Percentiles rank a stretch among this genome's conserved stretches.
These are phyloP conservation scores for Filobasidium wieringae DNA, from an alignment of 768 basidiomycete species.

Conservation along the genomic window DNA sequence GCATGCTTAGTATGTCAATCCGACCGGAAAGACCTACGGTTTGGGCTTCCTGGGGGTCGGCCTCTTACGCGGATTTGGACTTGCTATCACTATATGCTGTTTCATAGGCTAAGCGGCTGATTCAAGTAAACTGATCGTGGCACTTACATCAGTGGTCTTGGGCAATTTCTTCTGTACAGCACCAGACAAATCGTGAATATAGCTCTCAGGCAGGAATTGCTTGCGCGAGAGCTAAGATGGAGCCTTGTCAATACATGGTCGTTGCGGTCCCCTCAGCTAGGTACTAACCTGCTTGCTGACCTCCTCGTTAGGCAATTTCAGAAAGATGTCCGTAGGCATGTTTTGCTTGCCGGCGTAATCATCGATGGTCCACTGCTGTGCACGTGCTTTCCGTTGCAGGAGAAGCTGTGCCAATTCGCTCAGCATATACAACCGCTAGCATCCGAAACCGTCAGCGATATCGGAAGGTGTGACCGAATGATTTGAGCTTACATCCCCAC, in stretches of 20 bases:
- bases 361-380: slow-evolving; percentile 60
- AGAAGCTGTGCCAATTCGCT: slow-evolving; percentile 82
- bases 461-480: background rate
- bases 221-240: background rate
- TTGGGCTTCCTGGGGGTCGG: background rate
- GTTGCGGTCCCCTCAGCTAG: background rate
- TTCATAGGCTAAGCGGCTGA: too few relatives aligned
- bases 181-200: background rate
- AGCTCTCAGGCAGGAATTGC: slow-evolving; percentile 16
- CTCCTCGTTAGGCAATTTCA: slow-evolving; percentile 55
- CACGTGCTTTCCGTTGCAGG: slow-evolving; percentile 55
- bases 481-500: slow-evolving; percentile 53
- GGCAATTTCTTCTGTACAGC: background rate
- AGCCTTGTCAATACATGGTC: background rate
- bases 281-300: slow-evolving; percentile 19
- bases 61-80: too few relatives aligned
- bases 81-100: too few relatives aligned
- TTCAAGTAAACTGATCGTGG: too few relatives aligned
- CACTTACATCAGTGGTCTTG: too few relatives aligned
- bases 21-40: background rate
- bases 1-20: too few relatives aligned
- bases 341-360: slow-evolving; percentile 70
- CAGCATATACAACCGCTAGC: slow-evolving; percentile 71
- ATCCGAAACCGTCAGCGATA: background rate
- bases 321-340: slow-evolving; percentile 71